Evolutionary conservation across 768 basidiomycete species (phyloP), one percentile per base, ranked within the genome.

Genomic region (Trametes cubensis): DNA sequence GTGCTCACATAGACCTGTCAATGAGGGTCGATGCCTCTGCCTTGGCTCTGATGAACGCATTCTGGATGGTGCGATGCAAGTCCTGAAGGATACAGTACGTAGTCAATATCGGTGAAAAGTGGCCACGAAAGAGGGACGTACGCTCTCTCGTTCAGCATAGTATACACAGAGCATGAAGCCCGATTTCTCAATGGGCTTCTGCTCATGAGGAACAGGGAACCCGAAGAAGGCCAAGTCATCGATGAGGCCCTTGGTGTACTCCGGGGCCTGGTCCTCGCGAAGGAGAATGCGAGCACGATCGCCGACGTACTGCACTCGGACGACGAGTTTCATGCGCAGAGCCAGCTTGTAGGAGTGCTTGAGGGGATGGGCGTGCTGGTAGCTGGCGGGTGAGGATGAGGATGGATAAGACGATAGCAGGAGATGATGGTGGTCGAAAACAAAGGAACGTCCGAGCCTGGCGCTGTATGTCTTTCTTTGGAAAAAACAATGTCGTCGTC

Each of bases 241-340:
- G 60, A 61, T 61, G 49, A 65, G 55, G 40, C 60, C 64, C 21
- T 51, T 61, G 55, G 60, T 61, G 50, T 65, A 65, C 30, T 65
- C 55, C 17, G 60, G 40, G 21, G 59, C 64, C 21, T 49, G 64
- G 20, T 61, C 64, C 21, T 61, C 64, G 11, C 64, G 60, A 6
- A 61, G 48, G 17, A 65, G 60, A 8, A 57, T 57, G 28, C 60
- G 49, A 26, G 64, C 64, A 17, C 64, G 64, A 20, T 65, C 64
- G n/a, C 64, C 64, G 39, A 61, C 47, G 45, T 65, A 65, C 46
- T 65, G 64, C 6, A 65, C 64, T 10, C 63, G 63, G n/a, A 64
- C 63, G 34, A 64, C 63, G 21, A 64, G 58, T 38, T 64, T 64
- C 63, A 64, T 64, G 53, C 47, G 53, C 52, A 28, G 45, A 7